Percentiles rank a stretch among this genome's conserved stretches.
phyloP scores from a whole-genome alignment of 2,329 filamentous ascomycete species.

The Calonectria montana region DNA sequence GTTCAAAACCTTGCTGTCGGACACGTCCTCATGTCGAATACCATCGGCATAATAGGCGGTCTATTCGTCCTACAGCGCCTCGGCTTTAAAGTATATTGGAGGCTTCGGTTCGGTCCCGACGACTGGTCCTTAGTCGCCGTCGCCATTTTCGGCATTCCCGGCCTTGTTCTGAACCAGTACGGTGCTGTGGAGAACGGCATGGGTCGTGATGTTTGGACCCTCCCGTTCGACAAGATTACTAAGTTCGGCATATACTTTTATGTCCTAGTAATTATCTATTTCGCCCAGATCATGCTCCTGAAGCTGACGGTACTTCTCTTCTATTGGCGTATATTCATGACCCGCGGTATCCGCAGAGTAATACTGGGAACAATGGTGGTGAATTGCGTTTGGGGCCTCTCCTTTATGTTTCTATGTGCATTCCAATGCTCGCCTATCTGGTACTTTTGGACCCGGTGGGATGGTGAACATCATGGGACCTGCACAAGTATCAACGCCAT shows the following conservation, averaged over 20 bases:
- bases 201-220: slow-evolving; percentile 18
- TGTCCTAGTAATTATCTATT: slow-evolving; percentile 13
- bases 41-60: background rate
- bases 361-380: slow-evolving; percentile 18
- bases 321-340: slow-evolving; percentile 23
- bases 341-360: background rate
- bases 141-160: background rate
- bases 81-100: background rate
- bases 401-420: background rate
- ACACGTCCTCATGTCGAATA: background rate
- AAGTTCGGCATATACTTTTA: slow-evolving; percentile 16
- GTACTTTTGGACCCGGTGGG: slow-evolving; percentile 21
- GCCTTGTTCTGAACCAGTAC: background rate
- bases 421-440: slow-evolving; percentile 18
- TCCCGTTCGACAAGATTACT: slow-evolving; percentile 6
- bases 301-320: slow-evolving; percentile 24
- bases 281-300: slow-evolving; percentile 15
- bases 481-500: slow-evolving; percentile 12
- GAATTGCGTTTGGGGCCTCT: background rate
- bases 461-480: slow-evolving; percentile 3
- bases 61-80: background rate
- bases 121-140: background rate
- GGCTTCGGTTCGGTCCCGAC: background rate
- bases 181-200: slow-evolving; percentile 18
- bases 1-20: background rate